Conservation (phyloP, 2,329 filamentous ascomycete genomes). For the Cytospora piceae region DNA sequence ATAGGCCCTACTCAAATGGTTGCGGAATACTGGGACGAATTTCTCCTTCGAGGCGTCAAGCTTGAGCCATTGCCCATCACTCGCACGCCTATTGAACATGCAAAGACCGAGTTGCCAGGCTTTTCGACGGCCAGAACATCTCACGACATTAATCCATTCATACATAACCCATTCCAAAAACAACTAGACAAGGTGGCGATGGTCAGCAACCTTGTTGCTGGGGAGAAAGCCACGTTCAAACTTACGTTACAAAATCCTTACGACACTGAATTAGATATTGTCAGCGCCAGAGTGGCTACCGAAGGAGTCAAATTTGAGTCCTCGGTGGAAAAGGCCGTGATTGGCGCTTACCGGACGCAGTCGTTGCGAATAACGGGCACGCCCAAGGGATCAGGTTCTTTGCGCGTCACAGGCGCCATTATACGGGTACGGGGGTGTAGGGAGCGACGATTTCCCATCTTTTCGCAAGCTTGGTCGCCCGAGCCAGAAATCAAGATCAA, state of each 20-base stretch:
- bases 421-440: conserved; percentile 82
- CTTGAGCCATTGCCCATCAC: conserved; percentile 65
- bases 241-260: conserved; percentile 92
- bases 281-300: conserved; percentile 75
- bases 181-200: conserved; percentile 60
- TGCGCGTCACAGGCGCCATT: conserved; percentile 77
- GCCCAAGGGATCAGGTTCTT: conserved; percentile 66
- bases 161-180: conserved; percentile 92
- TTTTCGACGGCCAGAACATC: conserved; percentile 55
- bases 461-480: conserved; percentile 75
- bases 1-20: conserved; percentile 71
- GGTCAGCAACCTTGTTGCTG: conserved; percentile 75
- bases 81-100: conserved; percentile 68
- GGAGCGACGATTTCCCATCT: conserved; percentile 82
- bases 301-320: conserved; percentile 75
- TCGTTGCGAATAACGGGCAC: conserved; percentile 72
- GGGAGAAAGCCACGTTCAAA: conserved; percentile 76
- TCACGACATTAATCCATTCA: conserved; percentile 78
- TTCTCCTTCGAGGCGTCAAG: conserved; percentile 78
- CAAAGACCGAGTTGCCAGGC: conserved; percentile 57
- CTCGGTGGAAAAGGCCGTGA: conserved; percentile 63
- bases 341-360: conserved; percentile 84
- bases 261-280: conserved; percentile 88
- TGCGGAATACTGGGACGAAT: conserved; percentile 97
- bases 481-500: conserved; percentile 76